Evolutionary conservation across 106 monocot species (phyloP).

Genomic region (Dendrobium chrysotoxum): DNA sequence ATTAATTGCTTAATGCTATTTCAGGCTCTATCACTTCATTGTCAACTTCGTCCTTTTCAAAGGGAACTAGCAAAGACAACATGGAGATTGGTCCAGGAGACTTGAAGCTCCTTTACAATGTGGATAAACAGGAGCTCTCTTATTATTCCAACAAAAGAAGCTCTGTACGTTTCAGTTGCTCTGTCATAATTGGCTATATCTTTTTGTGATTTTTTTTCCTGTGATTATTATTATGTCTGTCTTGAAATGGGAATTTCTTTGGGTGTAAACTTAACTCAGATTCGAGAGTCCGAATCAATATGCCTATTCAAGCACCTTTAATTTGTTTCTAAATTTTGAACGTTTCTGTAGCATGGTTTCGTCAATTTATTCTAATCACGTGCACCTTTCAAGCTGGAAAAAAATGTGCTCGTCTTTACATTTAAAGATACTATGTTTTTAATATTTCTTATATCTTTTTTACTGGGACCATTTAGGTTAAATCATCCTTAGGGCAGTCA

Average conservation of each 20-base stretch:
- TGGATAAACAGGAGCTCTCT: conserved; percentile 34
- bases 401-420: neutral
- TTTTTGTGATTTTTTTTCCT: no score
- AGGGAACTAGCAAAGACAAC: conserved; percentile 19
- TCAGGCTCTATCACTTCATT: conserved; percentile 33
- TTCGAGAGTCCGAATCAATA: no score
- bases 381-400: neutral
- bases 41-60: conserved; percentile 27
- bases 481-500: conserved; percentile 45
- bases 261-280: no score
- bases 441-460: no score
- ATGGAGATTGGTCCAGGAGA: conserved; percentile 63
- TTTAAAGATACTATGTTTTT: neutral
- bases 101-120: conserved; percentile 69
- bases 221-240: no score
- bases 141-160: conserved; percentile 57
- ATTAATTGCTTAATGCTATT: neutral
- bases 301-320: no score
- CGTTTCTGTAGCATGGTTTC: no score
- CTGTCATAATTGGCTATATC: no score
- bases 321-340: no score
- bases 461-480: conserved; percentile 39
- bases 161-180: conserved; percentile 29
- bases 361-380: no score
- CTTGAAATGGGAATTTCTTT: no score